Base-by-base conservation (phyloP, 2,329 filamentous ascomycete genomes). In the Verticillium dahliae region DNA sequence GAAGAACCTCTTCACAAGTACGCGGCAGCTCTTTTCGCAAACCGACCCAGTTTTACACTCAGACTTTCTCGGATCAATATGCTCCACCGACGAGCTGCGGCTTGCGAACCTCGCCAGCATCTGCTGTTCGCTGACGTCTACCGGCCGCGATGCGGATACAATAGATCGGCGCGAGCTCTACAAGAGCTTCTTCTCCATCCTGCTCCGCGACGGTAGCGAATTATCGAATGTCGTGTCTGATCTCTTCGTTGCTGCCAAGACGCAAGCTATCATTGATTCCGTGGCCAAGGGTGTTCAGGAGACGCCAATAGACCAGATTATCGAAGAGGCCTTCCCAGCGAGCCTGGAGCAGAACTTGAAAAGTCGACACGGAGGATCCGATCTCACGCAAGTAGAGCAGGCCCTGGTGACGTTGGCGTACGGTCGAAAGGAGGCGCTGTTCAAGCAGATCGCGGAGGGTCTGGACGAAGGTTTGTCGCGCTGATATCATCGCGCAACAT, bases 321-420 rank as follows among this genome's bases (percentile, higher is more conserved):
- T 88, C 15, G 80, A 81, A 11, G 81, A 85, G 60, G 78, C 85
- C 3, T 79, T 91, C 39, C 78, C 81, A 6, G 75, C 80, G 9
- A 77, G 88, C 4, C 72, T 90, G 2, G 80, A 88, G 33, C 77
- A 78, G 11, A 74, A 75, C 55, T 67, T 83, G 56, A 76, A 70
- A 11, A 67, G 68, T 22, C 68, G 74, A 38, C 72, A 73, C 57
- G 70, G 69, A 3, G 69, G 69, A 15, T 64, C 68, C 27, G 71
- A 72, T 59, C 64, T 74, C 18, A 74, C 69, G 63, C 65, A 74
- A 65, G 69, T 74, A 33, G 75, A 77, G 60, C 69, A 72, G 54
- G 69, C 69, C 9, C 72, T 78, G 34, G 65, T 76, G 9, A 66
- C 69, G 4, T 69, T 71, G 11, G 69, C 75, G 6, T 69, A 72